phyloP scores from a whole-genome alignment of 768 basidiomycete genomes.

The Pleurotus cornucopiae region DNA sequence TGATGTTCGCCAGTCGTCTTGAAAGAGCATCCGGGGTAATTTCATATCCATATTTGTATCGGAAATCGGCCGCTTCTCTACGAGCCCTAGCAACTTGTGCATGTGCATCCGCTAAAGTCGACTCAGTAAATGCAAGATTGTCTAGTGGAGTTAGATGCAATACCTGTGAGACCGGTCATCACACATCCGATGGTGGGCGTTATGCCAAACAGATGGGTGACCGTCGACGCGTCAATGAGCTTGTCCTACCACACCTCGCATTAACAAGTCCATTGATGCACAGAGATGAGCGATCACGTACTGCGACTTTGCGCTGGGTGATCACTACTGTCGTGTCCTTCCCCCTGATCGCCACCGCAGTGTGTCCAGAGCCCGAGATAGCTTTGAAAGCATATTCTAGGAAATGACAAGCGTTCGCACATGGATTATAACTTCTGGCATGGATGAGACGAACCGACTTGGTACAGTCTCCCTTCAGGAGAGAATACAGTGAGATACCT shows the following conservation, averaged over 20 bases:
- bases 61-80: conserved; percentile 85
- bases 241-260: conserved; percentile 66
- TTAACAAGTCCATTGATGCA: not conserved
- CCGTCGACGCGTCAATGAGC: conserved; percentile 88
- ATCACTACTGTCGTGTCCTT: conserved; percentile 95
- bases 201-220: conserved; percentile 94
- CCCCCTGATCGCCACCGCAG: conserved; percentile 87
- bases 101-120: conserved; percentile 76
- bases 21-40: conserved; percentile 97
- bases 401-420: not conserved
- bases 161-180: conserved; percentile 95
- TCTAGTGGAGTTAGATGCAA: conserved; percentile 14
- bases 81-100: conserved; percentile 86
- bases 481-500: conserved; percentile 97
- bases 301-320: conserved; percentile 97
- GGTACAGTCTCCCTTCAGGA: conserved; percentile 94
- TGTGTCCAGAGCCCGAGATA: conserved; percentile 95
- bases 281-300: conserved; percentile 35
- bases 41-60: conserved; percentile 97
- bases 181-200: conserved; percentile 97
- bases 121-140: not conserved
- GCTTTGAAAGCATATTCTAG: conserved; percentile 99
- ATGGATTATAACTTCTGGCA: conserved; percentile 10
- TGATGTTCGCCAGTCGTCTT: conserved; percentile 92
- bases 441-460: conserved; percentile 74